A percentile compares a stretch with the other conserved stretches of the same genome.
These are phyloP conservation scores for Diaporthe destruens DNA, from an alignment of 2,329 filamentous ascomycete species.

Conservation along the genomic window DNA sequence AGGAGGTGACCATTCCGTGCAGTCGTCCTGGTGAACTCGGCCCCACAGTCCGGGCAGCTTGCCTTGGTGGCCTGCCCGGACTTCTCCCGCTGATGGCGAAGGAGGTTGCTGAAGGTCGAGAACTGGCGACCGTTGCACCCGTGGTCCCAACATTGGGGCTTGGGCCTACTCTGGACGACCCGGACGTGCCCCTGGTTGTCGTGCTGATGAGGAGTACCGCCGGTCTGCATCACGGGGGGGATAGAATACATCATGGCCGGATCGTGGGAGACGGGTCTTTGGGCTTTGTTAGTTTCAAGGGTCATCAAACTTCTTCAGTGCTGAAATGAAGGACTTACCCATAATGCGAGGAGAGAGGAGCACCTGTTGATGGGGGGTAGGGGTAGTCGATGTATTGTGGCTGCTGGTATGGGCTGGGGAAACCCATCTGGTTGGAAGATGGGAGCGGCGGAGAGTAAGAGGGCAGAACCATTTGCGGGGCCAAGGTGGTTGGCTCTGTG, in stretches of 20 bases:
- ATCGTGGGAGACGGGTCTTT: conserved; percentile 43
- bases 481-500: conserved; percentile 60
- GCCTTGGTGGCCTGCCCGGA: conserved; percentile 91
- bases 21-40: conserved; percentile 90
- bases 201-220: conserved; percentile 48
- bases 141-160: conserved; percentile 97
- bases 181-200: conserved; percentile 67
- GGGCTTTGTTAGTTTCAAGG: conserved; percentile 40
- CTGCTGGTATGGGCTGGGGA: conserved; percentile 51
- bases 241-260: conserved; percentile 50
- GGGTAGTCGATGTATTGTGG: conserved; percentile 51
- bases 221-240: conserved; percentile 45
- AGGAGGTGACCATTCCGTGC: conserved; percentile 87
- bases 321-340: conserved; percentile 47
- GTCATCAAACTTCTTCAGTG: too few relatives aligned
- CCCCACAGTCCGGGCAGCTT: conserved; percentile 89
- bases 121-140: conserved; percentile 96
- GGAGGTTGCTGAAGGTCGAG: conserved; percentile 94
- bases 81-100: conserved; percentile 94
- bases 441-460: conserved; percentile 64
- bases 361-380: conserved; percentile 46
- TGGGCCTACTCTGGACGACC: conserved; percentile 83
- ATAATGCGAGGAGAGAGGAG: conserved; percentile 49
- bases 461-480: conserved; percentile 59
- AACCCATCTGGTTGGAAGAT: conserved; percentile 53